Conservation (phyloP, 345 rosid genomes). For the Cardamine chenopodiifolia region DNA sequence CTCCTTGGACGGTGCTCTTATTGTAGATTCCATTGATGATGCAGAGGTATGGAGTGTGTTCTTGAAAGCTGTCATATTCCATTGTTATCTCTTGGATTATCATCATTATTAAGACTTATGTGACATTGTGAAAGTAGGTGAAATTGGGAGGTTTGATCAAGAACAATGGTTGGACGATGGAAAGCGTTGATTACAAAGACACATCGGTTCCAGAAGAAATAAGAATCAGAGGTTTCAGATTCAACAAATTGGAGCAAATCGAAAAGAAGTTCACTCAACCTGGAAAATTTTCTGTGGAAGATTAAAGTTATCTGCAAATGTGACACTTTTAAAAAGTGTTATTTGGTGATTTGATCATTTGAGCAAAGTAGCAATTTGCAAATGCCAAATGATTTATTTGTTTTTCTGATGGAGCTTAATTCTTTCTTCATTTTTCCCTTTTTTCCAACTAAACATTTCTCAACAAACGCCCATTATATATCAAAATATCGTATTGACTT, state of each 20-base stretch:
- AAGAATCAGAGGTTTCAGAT: constrained; percentile 77
- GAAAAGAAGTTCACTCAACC: constrained; percentile 60
- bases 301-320: constrained; percentile 20
- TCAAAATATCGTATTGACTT: background rate
- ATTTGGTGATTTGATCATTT: background rate
- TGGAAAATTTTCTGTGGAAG: constrained; percentile 49
- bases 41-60: constrained; percentile 65
- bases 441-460: background rate
- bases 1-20: constrained; percentile 77
- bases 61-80: constrained; percentile 4
- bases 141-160: constrained; percentile 62
- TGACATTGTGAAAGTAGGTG: constrained; percentile 52
- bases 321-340: background rate
- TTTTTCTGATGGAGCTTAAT: background rate
- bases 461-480: background rate
- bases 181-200: constrained; percentile 72
- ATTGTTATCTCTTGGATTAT: constrained; percentile 10
- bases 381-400: background rate
- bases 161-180: constrained; percentile 86
- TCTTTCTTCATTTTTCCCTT: background rate
- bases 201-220: constrained; percentile 69
- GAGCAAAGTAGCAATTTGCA: background rate
- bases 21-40: constrained; percentile 65
- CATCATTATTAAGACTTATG: constrained; percentile 12
- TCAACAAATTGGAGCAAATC: constrained; percentile 68